Conservation (phyloP, 257 asterid species). For the Salvia splendens region DNA sequence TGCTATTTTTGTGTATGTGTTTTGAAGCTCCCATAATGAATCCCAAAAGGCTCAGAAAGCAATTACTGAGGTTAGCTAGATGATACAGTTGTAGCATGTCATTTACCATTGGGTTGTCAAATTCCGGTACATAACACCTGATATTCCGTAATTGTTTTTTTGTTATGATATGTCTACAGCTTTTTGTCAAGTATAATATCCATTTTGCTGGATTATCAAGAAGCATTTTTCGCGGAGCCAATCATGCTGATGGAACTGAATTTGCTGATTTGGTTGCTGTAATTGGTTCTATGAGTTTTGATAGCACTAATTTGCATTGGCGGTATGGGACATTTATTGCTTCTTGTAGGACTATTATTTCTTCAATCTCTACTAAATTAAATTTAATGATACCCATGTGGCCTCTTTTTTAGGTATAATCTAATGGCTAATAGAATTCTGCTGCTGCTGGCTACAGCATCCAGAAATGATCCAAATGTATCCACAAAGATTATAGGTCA, state of each 20-base stretch:
- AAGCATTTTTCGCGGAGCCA: constrained; percentile 52
- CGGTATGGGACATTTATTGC: constrained; percentile 49
- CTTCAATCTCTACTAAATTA: constrained; percentile 14
- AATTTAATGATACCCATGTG: constrained; percentile 25
- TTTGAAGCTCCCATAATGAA: constrained; percentile 89
- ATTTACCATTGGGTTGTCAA: constrained; percentile 12
- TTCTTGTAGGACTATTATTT: constrained; percentile 19
- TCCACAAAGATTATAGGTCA: constrained; percentile 67
- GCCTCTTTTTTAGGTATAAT: constrained; percentile 74
- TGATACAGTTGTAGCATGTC: constrained; percentile 26
- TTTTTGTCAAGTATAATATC: constrained; percentile 91
- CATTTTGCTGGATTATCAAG: constrained; percentile 88
- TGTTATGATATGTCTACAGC: constrained; percentile 53
- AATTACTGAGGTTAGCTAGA: constrained; percentile 81
- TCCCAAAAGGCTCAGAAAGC: constrained; percentile 97
- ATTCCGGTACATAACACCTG: constrained; percentile 1
- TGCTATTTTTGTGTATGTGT: background rate
- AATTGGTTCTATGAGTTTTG: constrained; percentile 84
- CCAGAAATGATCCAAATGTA: constrained; percentile 70
- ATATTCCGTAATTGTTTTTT: constrained; percentile 19
- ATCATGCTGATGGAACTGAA: constrained; percentile 60
- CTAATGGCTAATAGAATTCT: constrained; percentile 97
- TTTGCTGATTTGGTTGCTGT: constrained; percentile 82
- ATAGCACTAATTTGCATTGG: constrained; percentile 89
- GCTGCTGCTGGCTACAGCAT: constrained; percentile 88